These are phyloP conservation scores for Aspergillus tubingensis DNA, from an alignment of 2,329 filamentous ascomycete genomes.

Conservation along the genomic window DNA sequence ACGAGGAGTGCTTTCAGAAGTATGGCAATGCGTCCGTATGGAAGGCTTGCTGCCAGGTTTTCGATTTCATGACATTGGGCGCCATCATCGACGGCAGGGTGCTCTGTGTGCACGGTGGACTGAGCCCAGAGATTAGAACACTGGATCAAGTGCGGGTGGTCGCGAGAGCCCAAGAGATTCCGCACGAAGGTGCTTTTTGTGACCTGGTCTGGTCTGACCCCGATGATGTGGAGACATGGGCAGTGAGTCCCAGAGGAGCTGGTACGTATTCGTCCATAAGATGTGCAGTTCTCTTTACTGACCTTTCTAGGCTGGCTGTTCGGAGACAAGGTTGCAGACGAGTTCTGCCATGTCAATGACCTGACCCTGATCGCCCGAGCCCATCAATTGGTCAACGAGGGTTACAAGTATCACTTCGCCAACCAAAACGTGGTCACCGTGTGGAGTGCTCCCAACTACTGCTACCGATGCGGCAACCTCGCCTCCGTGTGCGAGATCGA, in stretches of 20 bases:
- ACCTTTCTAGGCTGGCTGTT: slow-evolving; percentile 57
- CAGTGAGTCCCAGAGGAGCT: slow-evolving; percentile 67
- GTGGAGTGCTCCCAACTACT: slow-evolving; percentile 85
- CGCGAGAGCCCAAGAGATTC: slow-evolving; percentile 73
- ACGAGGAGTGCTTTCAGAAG: slow-evolving; percentile 75
- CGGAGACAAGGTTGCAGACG: slow-evolving; percentile 70
- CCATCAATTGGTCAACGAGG: slow-evolving; percentile 75
- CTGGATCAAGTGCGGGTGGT: slow-evolving; percentile 75
- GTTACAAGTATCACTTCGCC: slow-evolving; percentile 89
- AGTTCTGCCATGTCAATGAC: slow-evolving; percentile 77
- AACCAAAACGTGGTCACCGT: slow-evolving; percentile 90
- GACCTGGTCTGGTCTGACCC: slow-evolving; percentile 77
- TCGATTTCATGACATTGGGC: slow-evolving; percentile 73
- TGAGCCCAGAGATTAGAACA: slow-evolving; percentile 72
- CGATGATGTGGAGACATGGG: slow-evolving; percentile 70
- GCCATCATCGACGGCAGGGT: slow-evolving; percentile 74
- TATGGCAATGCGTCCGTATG: slow-evolving; percentile 77
- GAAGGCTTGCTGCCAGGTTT: slow-evolving; percentile 78
- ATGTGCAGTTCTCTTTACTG: neutral
- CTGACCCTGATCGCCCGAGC: slow-evolving; percentile 71
- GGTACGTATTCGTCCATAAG: slow-evolving; percentile 45
- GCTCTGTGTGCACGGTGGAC: slow-evolving; percentile 70
- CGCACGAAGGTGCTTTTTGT: slow-evolving; percentile 75
- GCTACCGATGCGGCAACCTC: slow-evolving; percentile 95
- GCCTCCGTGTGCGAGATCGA: slow-evolving; percentile 86